A percentile compares a stretch with the other conserved stretches of the same genome.
These are phyloP conservation scores for Chlorella sp. DNA, from an alignment of 139 green algal genomes.

Conservation along the genomic window DNA sequence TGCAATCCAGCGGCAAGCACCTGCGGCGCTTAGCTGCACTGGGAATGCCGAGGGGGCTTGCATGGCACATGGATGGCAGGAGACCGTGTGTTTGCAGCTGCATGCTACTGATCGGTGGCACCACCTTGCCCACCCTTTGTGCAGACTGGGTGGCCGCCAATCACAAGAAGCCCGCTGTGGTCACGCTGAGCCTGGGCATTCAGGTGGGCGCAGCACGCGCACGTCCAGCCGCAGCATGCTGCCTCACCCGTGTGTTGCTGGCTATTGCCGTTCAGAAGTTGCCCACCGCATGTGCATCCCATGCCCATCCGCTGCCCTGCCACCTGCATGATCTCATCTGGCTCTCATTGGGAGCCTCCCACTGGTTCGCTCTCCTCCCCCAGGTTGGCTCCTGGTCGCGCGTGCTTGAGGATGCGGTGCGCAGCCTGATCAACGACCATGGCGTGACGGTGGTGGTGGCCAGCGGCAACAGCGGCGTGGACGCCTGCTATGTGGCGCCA, in stretches of 20 bases:
- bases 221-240: no score
- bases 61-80: no score
- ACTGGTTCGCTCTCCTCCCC: no score
- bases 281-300: no score
- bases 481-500: slow-evolving; percentile 62
- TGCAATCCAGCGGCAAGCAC: no score
- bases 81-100: no score
- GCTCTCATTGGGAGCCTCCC: no score
- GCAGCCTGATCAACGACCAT: slow-evolving; percentile 37
- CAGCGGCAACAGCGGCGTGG: slow-evolving; percentile 45
- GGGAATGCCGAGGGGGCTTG: no score
- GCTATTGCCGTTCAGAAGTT: no score
- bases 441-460: slow-evolving; percentile 58
- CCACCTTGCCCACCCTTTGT: not conserved
- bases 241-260: no score
- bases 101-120: no score
- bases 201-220: not conserved
- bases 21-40: no score
- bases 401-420: slow-evolving; percentile 55
- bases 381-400: slow-evolving; percentile 45
- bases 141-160: slow-evolving; percentile 36
- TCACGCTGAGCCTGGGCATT: slow-evolving; percentile 79
- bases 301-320: not conserved
- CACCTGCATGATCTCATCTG: not conserved
- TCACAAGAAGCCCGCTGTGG: slow-evolving; percentile 65